A percentile compares a stretch with the other conserved stretches of the same genome.
Conservation (phyloP, 768 basidiomycete genomes). For the Kwoniella pini region DNA sequence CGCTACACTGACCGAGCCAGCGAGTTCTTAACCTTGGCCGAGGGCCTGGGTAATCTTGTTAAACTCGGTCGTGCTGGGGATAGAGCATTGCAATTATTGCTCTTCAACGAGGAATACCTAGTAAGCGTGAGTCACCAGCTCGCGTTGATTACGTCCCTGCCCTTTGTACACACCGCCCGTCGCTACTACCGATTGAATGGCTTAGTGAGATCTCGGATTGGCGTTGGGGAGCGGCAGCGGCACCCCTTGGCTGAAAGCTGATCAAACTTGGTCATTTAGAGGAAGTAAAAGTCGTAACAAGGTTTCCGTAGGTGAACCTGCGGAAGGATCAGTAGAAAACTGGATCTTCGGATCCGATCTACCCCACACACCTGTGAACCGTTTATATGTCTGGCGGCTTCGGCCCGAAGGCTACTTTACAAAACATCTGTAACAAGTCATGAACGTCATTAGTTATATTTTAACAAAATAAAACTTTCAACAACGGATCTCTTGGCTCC, state of each 20-base stretch:
- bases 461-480: constrained; percentile 58
- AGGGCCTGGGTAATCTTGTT: constrained; percentile 75
- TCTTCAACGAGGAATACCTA: constrained; percentile 87
- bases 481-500: constrained; percentile 75
- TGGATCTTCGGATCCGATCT: constrained; percentile 57
- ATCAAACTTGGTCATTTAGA: constrained; percentile 80
- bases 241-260: constrained; percentile 62
- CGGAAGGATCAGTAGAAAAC: constrained; percentile 67
- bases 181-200: constrained; percentile 89
- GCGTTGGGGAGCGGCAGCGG: constrained; percentile 64
- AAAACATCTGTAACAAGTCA: constrained; percentile 33
- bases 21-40: constrained; percentile 73
- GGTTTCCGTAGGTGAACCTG: constrained; percentile 81
- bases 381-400: constrained; percentile 9
- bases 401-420: constrained; percentile 18
- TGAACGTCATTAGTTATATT: constrained; percentile 44
- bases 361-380: constrained; percentile 61
- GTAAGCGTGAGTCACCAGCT: constrained; percentile 86
- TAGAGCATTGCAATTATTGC: constrained; percentile 90
- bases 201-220: constrained; percentile 84
- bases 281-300: constrained; percentile 74
- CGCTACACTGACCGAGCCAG: constrained; percentile 88
- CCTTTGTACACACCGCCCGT: constrained; percentile 88
- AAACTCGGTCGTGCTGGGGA: constrained; percentile 79
- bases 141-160: constrained; percentile 86